Conservation (phyloP, 495 filamentous ascomycete species). For the Penicillium verhagenii region DNA sequence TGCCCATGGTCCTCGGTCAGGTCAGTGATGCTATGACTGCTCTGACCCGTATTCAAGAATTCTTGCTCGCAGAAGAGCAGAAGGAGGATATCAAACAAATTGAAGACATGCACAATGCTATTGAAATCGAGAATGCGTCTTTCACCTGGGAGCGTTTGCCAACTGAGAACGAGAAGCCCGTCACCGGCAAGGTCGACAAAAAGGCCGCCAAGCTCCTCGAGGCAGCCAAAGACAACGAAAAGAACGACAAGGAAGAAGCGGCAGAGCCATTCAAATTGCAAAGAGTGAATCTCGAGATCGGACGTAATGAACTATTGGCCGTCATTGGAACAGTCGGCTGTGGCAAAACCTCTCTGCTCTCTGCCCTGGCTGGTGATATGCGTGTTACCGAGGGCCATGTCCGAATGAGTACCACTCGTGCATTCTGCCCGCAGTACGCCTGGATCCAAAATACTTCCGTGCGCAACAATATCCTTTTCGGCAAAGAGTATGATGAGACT, state of each 20-base stretch:
- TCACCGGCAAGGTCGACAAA: constrained; percentile 41
- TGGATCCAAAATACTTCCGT: constrained; percentile 96
- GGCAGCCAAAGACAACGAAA: constrained; percentile 27
- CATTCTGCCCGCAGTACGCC: constrained; percentile 93
- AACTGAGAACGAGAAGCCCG: constrained; percentile 56
- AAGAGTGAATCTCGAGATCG: constrained; percentile 69
- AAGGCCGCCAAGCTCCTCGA: constrained; percentile 25
- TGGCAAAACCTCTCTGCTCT: constrained; percentile 88
- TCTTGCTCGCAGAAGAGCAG: constrained; percentile 80
- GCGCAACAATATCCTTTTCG: constrained; percentile 87
- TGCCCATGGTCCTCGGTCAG: constrained; percentile 86
- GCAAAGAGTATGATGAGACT: constrained; percentile 55
- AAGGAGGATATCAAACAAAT: constrained; percentile 69
- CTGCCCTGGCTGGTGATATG: constrained; percentile 94
- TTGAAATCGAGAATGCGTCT: constrained; percentile 69
- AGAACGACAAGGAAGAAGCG: constrained; percentile 52
- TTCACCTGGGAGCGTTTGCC: constrained; percentile 91
- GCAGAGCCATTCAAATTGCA: constrained; percentile 81
- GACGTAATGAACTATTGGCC: constrained; percentile 80
- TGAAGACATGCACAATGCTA: constrained; percentile 60
- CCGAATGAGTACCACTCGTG: constrained; percentile 70
- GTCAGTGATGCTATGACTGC: constrained; percentile 87
- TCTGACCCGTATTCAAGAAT: constrained; percentile 79
- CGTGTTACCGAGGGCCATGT: constrained; percentile 72
- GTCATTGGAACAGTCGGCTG: constrained; percentile 90